phyloP scores from a whole-genome alignment of 148 eudicot genomes.

The Vaccinium vitisidaea region DNA sequence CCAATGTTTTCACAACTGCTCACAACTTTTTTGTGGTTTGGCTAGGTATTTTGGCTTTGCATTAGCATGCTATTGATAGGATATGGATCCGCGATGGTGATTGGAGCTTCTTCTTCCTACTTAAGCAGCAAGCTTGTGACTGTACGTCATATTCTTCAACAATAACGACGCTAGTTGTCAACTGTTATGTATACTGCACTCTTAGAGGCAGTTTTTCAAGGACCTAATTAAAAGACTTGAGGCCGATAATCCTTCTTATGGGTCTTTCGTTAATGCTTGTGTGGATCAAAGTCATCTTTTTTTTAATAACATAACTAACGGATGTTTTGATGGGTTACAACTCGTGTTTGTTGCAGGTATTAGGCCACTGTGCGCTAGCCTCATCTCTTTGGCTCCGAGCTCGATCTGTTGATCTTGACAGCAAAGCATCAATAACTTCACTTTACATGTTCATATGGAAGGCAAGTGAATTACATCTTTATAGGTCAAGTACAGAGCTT shows the following conservation, averaged over 20 bases:
- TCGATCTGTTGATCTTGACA: slow-evolving; percentile 30
- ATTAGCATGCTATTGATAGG: slow-evolving; percentile 37
- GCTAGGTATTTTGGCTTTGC: slow-evolving; percentile 43
- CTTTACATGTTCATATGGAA: slow-evolving; percentile 61
- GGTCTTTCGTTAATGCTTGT: neutral
- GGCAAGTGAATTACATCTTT: slow-evolving; percentile 19
- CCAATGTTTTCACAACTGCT: neutral
- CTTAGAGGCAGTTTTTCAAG: neutral
- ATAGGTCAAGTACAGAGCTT: neutral
- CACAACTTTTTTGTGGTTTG: neutral
- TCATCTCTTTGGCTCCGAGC: slow-evolving; percentile 31
- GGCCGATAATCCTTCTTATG: neutral
- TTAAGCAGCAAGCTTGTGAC: slow-evolving; percentile 21
- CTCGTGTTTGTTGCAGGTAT: slow-evolving; percentile 28
- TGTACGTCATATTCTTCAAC: slow-evolving; percentile 17
- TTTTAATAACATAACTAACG: neutral
- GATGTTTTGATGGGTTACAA: neutral
- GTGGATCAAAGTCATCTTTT: neutral
- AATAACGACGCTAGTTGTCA: neutral
- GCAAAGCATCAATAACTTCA: slow-evolving; percentile 38
- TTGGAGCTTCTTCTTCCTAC: slow-evolving; percentile 33
- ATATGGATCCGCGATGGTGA: slow-evolving; percentile 35
- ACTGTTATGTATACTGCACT: neutral
- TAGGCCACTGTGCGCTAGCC: slow-evolving; percentile 42
- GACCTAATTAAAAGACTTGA: neutral